phyloP scores from a whole-genome alignment of 176 grass and related monocot species.

The Zea luxurians region DNA sequence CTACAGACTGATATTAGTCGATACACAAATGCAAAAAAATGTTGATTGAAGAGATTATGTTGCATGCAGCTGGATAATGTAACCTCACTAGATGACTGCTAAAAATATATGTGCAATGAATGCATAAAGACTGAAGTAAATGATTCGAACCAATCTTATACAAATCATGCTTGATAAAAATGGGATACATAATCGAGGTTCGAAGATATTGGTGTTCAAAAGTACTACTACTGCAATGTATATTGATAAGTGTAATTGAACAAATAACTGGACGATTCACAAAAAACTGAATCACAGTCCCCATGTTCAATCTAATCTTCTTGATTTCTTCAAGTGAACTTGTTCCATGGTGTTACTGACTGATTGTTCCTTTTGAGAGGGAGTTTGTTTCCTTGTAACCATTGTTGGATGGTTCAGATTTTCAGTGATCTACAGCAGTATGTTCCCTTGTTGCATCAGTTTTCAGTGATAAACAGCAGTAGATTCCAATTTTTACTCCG shows the following conservation, averaged over 20 bases:
- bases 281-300: slow-evolving; percentile 8
- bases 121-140: neutral
- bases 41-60: neutral
- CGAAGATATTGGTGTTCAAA: slow-evolving; percentile 2
- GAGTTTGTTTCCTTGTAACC: slow-evolving; percentile 40
- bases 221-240: neutral
- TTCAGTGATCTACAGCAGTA: slow-evolving; percentile 35
- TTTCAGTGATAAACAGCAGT: slow-evolving; percentile 34
- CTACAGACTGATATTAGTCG: neutral
- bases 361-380: slow-evolving; percentile 42
- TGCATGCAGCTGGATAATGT: slow-evolving; percentile 25
- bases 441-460: slow-evolving; percentile 21
- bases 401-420: slow-evolving; percentile 35
- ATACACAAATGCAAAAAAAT: slow-evolving; percentile 23
- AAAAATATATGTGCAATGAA: neutral
- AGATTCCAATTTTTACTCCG: slow-evolving; percentile 54
- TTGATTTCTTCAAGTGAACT: slow-evolving; percentile 40
- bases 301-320: slow-evolving; percentile 33
- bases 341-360: slow-evolving; percentile 33
- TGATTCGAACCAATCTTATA: neutral
- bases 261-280: neutral
- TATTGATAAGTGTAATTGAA: slow-evolving; percentile 6
- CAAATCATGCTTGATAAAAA: slow-evolving; percentile 4
- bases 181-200: neutral
- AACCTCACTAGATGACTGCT: neutral